Evolutionary conservation across 2,329 filamentous ascomycete genomes (phyloP).

Genomic region (Diaporthe eres): DNA sequence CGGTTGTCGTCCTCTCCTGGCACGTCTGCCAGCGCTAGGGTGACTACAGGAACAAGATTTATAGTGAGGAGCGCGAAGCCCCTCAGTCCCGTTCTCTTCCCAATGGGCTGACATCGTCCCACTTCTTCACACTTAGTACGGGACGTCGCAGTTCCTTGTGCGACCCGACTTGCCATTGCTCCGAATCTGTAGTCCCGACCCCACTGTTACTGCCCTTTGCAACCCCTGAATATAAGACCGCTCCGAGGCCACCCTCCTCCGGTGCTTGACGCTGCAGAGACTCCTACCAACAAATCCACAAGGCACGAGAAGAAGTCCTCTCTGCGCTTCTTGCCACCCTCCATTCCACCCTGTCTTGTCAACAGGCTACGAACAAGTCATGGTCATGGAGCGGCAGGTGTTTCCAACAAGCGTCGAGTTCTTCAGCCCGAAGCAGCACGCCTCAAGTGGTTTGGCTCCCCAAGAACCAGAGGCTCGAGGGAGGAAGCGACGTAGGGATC

Average conservation of each 20-base stretch:
- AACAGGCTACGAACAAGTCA: neutral
- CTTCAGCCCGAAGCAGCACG: constrained; percentile 17
- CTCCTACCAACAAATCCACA: neutral
- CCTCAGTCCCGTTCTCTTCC: constrained; percentile 1
- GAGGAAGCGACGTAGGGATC: constrained; percentile 54
- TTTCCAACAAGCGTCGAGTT: constrained; percentile 21
- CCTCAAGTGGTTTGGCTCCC: constrained; percentile 46
- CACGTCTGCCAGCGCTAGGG: constrained; percentile 31
- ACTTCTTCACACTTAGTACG: constrained; percentile 30
- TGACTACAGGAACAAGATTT: constrained; percentile 5
- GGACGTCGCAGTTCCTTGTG: constrained; percentile 30
- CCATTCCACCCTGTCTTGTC: neutral
- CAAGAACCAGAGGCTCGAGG: constrained; percentile 54
- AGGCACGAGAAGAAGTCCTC: neutral
- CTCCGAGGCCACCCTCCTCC: neutral
- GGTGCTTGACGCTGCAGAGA: neutral
- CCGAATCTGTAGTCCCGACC: neutral
- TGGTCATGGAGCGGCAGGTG: constrained; percentile 31
- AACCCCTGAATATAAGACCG: constrained; percentile 1
- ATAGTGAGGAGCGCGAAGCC: constrained; percentile 27
- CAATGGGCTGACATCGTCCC: constrained; percentile 39
- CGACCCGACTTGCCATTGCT: constrained; percentile 18
- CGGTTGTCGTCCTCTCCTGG: constrained; percentile 20
- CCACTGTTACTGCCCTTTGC: neutral
- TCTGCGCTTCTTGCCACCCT: neutral